These are phyloP conservation scores for Talaromyces wortmannii DNA, from an alignment of 495 filamentous ascomycete genomes.

Conservation along the genomic window DNA sequence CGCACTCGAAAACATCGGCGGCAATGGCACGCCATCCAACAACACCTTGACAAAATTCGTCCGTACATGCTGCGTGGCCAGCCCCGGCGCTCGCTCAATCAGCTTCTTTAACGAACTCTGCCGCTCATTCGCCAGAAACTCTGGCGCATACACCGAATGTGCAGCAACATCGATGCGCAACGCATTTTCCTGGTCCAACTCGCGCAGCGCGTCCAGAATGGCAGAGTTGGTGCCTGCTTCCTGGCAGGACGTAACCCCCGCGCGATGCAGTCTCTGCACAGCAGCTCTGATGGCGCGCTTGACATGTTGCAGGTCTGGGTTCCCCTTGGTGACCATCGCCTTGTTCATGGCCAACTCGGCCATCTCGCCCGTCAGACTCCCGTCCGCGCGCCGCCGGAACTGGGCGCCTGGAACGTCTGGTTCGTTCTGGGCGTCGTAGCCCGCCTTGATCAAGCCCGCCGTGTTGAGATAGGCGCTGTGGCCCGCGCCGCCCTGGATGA, in stretches of 20 bases:
- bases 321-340: neutral
- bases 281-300: neutral
- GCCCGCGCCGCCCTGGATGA: neutral
- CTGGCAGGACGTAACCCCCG: slow-evolving; percentile 3
- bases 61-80: slow-evolving; percentile 2
- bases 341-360: neutral
- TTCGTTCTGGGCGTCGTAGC: neutral
- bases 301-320: neutral
- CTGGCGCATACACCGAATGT: neutral
- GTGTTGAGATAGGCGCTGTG: slow-evolving; percentile 3
- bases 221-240: neutral
- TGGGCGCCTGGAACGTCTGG: neutral
- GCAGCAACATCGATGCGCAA: neutral
- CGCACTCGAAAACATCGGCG: neutral
- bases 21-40: slow-evolving; percentile 1
- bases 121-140: slow-evolving; percentile 1
- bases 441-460: neutral
- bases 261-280: neutral
- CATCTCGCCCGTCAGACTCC: neutral
- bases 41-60: slow-evolving; percentile 1
- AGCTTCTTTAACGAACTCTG: neutral
- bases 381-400: neutral
- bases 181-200: neutral
- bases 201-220: neutral
- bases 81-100: neutral